Percentiles rank a stretch among this genome's conserved stretches.
These are phyloP conservation scores for Citrus sinensis DNA, from an alignment of 345 rosid species.

Conservation along the genomic window DVS_A1.0 CM039162.1:13072501-13073000, in stretches of 20 bases:
- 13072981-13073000: too few species aligned
- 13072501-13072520: constrained; percentile 22
- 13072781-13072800: background rate
- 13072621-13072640: constrained; percentile 32
- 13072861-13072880: background rate
- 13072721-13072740: background rate
- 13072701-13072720: background rate
- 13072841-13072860: background rate
- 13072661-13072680: background rate
- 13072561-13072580: constrained; percentile 29
- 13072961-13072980: too few species aligned
- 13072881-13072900: background rate
- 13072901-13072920: too few species aligned
- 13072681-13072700: constrained; percentile 18
- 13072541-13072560: constrained; percentile 26
- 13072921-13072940: too few species aligned
- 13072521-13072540: constrained; percentile 30
- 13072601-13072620: constrained; percentile 43
- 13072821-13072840: background rate
- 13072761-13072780: constrained; percentile 26
- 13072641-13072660: background rate
- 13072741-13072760: background rate
- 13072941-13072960: too few species aligned
- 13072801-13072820: background rate
- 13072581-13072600: constrained; percentile 26